Conservation (phyloP, 129 eudicot genomes). For the Helichrysum umbraculigerum region DNA sequence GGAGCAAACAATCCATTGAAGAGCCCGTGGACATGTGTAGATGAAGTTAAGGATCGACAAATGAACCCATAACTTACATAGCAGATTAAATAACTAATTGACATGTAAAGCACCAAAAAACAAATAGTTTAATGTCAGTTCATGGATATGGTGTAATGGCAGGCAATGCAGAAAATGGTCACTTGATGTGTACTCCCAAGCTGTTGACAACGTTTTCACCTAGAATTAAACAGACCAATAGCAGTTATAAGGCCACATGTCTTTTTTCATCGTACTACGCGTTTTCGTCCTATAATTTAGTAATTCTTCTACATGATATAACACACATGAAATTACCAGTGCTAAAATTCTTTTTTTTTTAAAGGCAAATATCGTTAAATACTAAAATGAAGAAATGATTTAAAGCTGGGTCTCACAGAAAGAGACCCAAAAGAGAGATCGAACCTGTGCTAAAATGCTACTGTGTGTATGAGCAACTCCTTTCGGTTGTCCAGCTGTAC, state of each 20-base stretch:
- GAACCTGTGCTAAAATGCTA: constrained; percentile 76
- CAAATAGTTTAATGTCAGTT: neutral
- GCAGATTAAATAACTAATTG: neutral
- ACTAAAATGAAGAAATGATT: too few species aligned
- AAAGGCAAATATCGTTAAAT: too few species aligned
- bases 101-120: neutral
- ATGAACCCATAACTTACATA: too few species aligned
- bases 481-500: constrained; percentile 98
- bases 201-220: constrained; percentile 84
- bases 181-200: constrained; percentile 82
- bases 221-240: constrained; percentile 42
- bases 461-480: constrained; percentile 95
- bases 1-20: constrained; percentile 94
- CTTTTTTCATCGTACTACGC: neutral
- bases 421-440: too few species aligned
- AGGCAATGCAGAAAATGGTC: constrained; percentile 92
- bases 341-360: too few species aligned
- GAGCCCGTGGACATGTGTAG: constrained; percentile 91
- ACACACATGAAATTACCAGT: constrained; percentile 61
- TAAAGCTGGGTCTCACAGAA: too few species aligned
- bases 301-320: neutral
- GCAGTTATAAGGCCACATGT: neutral
- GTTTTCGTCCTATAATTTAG: too few species aligned
- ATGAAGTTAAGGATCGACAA: constrained; percentile 66
- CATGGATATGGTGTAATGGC: constrained; percentile 97